Evolutionary conservation across 257 asterid species (phyloP).

Genomic region (Solanum bulbocastanum): DNA sequence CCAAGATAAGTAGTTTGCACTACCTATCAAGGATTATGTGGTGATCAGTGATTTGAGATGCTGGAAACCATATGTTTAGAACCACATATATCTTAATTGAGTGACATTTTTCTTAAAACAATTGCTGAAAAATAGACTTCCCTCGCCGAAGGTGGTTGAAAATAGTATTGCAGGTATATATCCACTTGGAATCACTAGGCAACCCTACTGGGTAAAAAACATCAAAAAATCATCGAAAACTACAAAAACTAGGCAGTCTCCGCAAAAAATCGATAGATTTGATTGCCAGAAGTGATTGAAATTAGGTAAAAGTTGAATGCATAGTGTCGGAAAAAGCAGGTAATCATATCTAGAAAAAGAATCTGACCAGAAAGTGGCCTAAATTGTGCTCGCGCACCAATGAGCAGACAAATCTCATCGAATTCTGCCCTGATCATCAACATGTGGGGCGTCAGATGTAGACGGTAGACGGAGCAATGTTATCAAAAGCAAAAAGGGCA

Average conservation of each 20-base stretch:
- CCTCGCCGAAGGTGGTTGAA: neutral
- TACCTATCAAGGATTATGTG: neutral
- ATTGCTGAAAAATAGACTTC: neutral
- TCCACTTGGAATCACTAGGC: neutral
- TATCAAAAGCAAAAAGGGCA: neutral
- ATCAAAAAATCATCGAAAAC: neutral
- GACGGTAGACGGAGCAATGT: neutral
- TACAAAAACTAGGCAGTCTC: neutral
- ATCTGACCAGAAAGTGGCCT: neutral
- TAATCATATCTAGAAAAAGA: neutral
- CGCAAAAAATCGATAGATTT: neutral
- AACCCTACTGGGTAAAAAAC: neutral
- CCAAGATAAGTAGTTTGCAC: neutral
- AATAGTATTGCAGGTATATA: neutral
- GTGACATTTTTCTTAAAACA: neutral
- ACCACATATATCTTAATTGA: neutral
- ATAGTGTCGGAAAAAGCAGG: neutral
- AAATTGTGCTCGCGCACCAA: neutral
- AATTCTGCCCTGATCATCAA: neutral
- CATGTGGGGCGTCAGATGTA: neutral
- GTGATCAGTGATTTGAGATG: neutral
- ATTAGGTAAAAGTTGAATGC: neutral
- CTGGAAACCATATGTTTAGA: neutral
- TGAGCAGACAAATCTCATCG: neutral
- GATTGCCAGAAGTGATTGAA: neutral